These are phyloP conservation scores for Phytophthora pluvialis DNA, from an alignment of 352 stramenopile genomes.

Conservation along the genomic window DNA sequence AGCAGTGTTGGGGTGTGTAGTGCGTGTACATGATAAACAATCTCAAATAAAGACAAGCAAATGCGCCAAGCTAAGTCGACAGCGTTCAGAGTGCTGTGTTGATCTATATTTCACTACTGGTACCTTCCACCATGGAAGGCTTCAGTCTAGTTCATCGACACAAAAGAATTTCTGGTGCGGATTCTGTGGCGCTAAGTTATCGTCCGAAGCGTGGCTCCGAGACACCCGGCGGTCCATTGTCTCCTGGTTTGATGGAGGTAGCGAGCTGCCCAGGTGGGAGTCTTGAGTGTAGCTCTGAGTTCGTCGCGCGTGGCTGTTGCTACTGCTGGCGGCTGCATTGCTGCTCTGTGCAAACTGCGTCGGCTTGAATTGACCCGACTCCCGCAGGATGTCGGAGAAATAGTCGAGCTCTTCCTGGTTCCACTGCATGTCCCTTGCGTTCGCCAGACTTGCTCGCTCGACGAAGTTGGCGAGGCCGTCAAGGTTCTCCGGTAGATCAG, in stretches of 20 bases:
- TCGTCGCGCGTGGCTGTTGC: constrained; percentile 8
- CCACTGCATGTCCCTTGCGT: constrained; percentile 38
- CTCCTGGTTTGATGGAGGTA: constrained; percentile 14
- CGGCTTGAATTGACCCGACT: constrained; percentile 32
- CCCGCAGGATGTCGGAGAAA: constrained; percentile 31
- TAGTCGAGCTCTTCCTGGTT: constrained; percentile 51
- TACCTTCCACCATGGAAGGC: background rate
- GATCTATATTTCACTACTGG: constrained; percentile 1
- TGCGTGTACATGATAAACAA: constrained; percentile 19
- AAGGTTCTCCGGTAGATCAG: constrained; percentile 33
- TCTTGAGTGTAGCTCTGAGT: constrained; percentile 17
- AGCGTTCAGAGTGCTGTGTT: background rate
- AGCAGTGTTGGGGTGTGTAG: constrained; percentile 10
- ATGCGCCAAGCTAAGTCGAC: background rate
- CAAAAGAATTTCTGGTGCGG: constrained; percentile 50
- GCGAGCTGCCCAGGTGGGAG: constrained; percentile 12
- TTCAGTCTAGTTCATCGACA: constrained; percentile 65
- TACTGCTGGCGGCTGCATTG: constrained; percentile 6
- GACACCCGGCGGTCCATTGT: constrained; percentile 16
- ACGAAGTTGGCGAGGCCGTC: constrained; percentile 37
- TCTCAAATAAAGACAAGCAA: constrained; percentile 14
- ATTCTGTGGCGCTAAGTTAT: constrained; percentile 5
- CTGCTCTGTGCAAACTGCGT: constrained; percentile 9
- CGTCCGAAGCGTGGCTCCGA: constrained; percentile 22
- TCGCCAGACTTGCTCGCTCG: constrained; percentile 25